A percentile compares a stretch with the other conserved stretches of the same genome.
Evolutionary conservation across 2,329 filamentous ascomycete genomes (phyloP).

Genomic region (Aspergillus tanneri): DNA sequence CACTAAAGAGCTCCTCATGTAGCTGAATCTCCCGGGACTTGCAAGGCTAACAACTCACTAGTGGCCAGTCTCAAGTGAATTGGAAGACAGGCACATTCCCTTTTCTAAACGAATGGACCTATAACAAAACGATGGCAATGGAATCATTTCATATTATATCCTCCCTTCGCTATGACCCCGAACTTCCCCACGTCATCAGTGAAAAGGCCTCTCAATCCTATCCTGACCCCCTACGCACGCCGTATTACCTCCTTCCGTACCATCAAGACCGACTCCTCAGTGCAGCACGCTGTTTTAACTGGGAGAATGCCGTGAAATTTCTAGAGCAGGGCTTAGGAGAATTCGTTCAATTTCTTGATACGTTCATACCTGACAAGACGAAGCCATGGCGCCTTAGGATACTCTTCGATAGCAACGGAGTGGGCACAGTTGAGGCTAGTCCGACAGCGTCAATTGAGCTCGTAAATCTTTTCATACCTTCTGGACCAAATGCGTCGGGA

Average conservation of each 20-base stretch:
- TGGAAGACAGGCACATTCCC: too few species aligned
- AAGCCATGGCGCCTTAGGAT: slow-evolving; percentile 42
- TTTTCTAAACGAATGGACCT: not conserved
- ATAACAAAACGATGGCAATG: not conserved
- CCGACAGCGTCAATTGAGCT: slow-evolving; percentile 28
- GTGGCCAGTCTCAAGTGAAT: too few species aligned
- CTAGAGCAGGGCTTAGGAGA: slow-evolving; percentile 31
- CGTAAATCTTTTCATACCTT: slow-evolving; percentile 29
- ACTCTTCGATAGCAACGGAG: slow-evolving; percentile 31
- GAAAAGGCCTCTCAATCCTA: slow-evolving; percentile 34
- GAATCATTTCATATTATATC: slow-evolving; percentile 63
- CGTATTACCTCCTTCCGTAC: slow-evolving; percentile 75
- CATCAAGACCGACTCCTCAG: slow-evolving; percentile 76
- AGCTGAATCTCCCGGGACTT: too few species aligned
- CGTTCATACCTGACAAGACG: slow-evolving; percentile 32
- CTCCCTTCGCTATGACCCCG: slow-evolving; percentile 68
- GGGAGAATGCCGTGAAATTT: slow-evolving; percentile 36
- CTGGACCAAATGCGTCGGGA: slow-evolving; percentile 12
- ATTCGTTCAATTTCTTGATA: slow-evolving; percentile 30
- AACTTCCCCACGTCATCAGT: slow-evolving; percentile 44
- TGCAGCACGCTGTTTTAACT: slow-evolving; percentile 52
- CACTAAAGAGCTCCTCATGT: too few species aligned
- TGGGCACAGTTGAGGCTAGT: slow-evolving; percentile 33
- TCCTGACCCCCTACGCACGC: slow-evolving; percentile 48
- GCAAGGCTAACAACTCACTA: too few species aligned